A percentile compares a stretch with the other conserved stretches of the same genome.
Conservation (phyloP, 2,329 filamentous ascomycete species). For the Hymenoscyphus repandus region DNA sequence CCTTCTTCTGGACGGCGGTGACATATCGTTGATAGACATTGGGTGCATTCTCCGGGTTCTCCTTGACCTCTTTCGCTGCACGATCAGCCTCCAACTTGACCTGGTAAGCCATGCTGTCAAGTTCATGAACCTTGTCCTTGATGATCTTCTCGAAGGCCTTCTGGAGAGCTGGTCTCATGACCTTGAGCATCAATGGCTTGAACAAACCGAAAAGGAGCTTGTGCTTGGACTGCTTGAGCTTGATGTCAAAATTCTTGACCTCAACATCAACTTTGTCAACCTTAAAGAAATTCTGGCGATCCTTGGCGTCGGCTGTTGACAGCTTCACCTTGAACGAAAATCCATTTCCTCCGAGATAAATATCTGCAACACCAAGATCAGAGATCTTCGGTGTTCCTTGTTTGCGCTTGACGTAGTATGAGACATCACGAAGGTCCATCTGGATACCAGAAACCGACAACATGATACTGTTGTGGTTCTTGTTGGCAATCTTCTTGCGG, state of each 20-base stretch:
- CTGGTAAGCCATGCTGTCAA: slow-evolving; percentile 67
- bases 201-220: slow-evolving; percentile 82
- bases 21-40: slow-evolving; percentile 87
- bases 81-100: slow-evolving; percentile 80
- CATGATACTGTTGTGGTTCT: slow-evolving; percentile 74
- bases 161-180: slow-evolving; percentile 77
- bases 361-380: slow-evolving; percentile 83
- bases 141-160: slow-evolving; percentile 88
- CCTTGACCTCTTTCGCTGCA: slow-evolving; percentile 57
- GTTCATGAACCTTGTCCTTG: slow-evolving; percentile 71
- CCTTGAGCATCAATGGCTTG: slow-evolving; percentile 81
- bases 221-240: slow-evolving; percentile 91
- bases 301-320: slow-evolving; percentile 70
- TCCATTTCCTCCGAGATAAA: slow-evolving; percentile 80
- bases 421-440: slow-evolving; percentile 85
- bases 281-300: slow-evolving; percentile 86
- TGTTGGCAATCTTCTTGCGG: slow-evolving; percentile 78
- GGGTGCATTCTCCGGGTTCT: slow-evolving; percentile 65
- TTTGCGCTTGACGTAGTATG: slow-evolving; percentile 94
- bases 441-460: slow-evolving; percentile 85
- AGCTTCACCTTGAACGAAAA: slow-evolving; percentile 90
- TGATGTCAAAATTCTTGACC: slow-evolving; percentile 77
- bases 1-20: slow-evolving; percentile 65
- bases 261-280: slow-evolving; percentile 82
- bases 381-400: slow-evolving; percentile 83